These are phyloP conservation scores for Castanea crenata DNA, from an alignment of 306 rosid genomes.

Conservation along the genomic window DNA sequence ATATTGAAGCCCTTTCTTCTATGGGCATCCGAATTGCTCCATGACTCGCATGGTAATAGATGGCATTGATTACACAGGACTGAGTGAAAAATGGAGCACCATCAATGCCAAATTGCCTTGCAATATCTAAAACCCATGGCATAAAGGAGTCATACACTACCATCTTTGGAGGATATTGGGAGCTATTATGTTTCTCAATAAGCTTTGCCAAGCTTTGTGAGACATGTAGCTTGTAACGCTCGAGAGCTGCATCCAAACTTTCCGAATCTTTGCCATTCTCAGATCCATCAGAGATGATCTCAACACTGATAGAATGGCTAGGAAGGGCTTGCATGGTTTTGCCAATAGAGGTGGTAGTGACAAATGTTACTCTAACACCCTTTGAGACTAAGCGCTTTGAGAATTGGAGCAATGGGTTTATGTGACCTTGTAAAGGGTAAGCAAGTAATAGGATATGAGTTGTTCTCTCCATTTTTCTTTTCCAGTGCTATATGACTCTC, in stretches of 20 bases:
- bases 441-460: constrained; percentile 13
- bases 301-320: neutral
- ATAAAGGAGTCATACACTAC: constrained; percentile 24
- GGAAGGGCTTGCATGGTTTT: neutral
- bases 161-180: neutral
- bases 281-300: constrained; percentile 24
- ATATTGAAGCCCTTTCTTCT: neutral
- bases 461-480: neutral
- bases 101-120: constrained; percentile 18
- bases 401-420: constrained; percentile 31
- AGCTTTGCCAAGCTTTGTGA: neutral
- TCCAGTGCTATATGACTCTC: too few species aligned
- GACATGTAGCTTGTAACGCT: neutral
- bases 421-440: constrained; percentile 28
- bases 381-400: constrained; percentile 25
- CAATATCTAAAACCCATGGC: constrained; percentile 32
- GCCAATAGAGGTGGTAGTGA: neutral
- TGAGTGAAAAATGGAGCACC: constrained; percentile 34
- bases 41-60: constrained; percentile 8
- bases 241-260: neutral
- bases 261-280: neutral
- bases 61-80: neutral
- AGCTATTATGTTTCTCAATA: neutral
- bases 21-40: neutral
- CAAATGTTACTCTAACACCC: constrained; percentile 20